A percentile compares a stretch with the other conserved stretches of the same genome.
These are phyloP conservation scores for Trichoderma polysporum DNA, from an alignment of 2,329 filamentous ascomycete genomes.

Conservation along the genomic window DNA sequence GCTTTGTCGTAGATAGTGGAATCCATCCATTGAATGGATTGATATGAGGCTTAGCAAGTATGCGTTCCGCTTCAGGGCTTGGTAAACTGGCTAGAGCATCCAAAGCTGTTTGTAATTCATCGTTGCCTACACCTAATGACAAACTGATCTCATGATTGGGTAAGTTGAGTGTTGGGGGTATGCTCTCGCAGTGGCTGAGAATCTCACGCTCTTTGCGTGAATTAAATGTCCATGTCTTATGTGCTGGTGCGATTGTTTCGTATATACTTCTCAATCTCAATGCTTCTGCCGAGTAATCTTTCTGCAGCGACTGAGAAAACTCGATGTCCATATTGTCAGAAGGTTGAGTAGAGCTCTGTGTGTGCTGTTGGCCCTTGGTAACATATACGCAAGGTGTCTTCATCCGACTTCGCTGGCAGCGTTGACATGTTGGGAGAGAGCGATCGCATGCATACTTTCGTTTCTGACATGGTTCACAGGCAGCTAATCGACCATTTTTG, in stretches of 20 bases:
- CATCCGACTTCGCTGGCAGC: constrained; percentile 1
- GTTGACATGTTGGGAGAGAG: background rate
- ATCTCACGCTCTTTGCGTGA: background rate
- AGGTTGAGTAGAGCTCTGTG: background rate
- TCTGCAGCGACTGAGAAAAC: background rate
- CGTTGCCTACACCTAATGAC: background rate
- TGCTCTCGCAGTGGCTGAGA: background rate
- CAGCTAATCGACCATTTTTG: background rate
- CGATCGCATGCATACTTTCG: constrained; percentile 7
- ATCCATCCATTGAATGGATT: background rate
- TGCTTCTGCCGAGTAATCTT: background rate
- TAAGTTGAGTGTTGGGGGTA: background rate
- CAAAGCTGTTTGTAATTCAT: background rate
- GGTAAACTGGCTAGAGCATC: background rate
- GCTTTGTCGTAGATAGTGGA: background rate
- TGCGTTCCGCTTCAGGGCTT: background rate
- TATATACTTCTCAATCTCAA: background rate
- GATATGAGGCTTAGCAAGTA: background rate
- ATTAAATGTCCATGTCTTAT: background rate
- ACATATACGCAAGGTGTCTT: background rate
- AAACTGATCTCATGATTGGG: background rate
- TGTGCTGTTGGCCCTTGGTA: background rate
- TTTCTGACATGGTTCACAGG: background rate
- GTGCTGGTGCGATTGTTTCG: background rate
- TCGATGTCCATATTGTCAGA: background rate